Evolutionary conservation across 1,139 yeast species (phyloP), one percentile per base, ranked within the genome.

Genomic region (Debaryomyces sp.): DNA sequence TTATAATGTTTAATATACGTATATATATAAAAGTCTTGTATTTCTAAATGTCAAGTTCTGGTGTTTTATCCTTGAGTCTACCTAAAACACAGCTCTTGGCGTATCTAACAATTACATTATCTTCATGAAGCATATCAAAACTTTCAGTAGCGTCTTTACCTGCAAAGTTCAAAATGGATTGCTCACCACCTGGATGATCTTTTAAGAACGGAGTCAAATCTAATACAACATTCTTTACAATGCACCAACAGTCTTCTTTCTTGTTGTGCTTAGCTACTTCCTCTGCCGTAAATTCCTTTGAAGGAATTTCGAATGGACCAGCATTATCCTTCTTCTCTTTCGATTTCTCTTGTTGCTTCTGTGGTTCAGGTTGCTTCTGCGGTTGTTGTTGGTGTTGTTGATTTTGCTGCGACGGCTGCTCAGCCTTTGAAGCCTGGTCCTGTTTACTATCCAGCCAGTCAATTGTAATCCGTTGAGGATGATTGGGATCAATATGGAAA

Each of bases 141-240:
- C 89, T 82, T 56, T 86, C 87, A 3, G 96, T 87, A 2, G 96
- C 97, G 62, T 94, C 98, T 60, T 84, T 85, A 13, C 98, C 98
- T 3, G 96, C 97, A 61, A 85, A 88, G 54, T 80, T 81, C 39
- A 85, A 64, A 40, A 94, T 84, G 26, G 92, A 83, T 26, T 77
- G 76, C 51, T 78, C 80, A 2, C 98, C 99, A 51, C 98, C 99
- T 0, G 98, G 98, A 66, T 94, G 99, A 42, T 82, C 76, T 22
- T 82, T 74, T 49, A 89, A 74, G 61, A 94, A 94, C 30, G 82
- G 81, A 0, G 97, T 87, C 55, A 92, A 78, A 64, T 94, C 90
- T 63, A 90, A 85, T 32, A 89, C 97, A 42, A 87, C 83, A 46
- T 91, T 91, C 56, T 90, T 86, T 50, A 92, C 82, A 8, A 89